Evolutionary conservation across 768 basidiomycete genomes (phyloP), one percentile per base, ranked within the genome.

Genomic region (Aureoboletus auriporus): DNA sequence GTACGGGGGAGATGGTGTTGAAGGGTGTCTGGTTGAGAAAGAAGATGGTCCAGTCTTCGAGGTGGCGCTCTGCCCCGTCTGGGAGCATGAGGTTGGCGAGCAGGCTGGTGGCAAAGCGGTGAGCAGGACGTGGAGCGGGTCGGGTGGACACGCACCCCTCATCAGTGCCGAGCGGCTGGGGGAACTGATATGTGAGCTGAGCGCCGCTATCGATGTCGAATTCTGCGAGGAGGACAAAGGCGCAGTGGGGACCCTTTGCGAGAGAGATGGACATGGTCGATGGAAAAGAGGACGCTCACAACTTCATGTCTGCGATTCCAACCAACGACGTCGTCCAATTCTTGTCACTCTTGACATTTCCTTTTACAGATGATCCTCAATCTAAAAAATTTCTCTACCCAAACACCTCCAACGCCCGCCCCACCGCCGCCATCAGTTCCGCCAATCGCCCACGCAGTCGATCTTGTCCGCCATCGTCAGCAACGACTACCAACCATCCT

Each of bases 31-130:
- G 96, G 64, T 97, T 97, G 49, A 99, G 79, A 68, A 95, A 96
- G 77, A 99, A 99, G 38, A 97, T 84, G 6, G 96, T 98, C 94
- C 94, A 98, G 69, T 98, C 96, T 65, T 95, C 92, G 20, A 87
- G 71, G 52, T 95, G 89, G 43, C 87, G 83, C 70, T 99, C 95
- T 28, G 93, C 96, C 6, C 96, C 96, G 67, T 99, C 96, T 10
- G 96, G 96, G 17, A 99, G 79, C 96, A 99, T 99, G 51, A 95
- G 79, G 72, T 95, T 95, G 4, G 96, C 96, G 5, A 99, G 77
- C 14, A 94, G 79, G 47, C 94, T 97, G 48, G 34, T 27, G 26
- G 34, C 16, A 0, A 3, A 27, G 56, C 23, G 61, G 52, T 31
- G 43, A 47, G 45, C 9, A 35, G 29, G 35, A 20, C 30, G 1